phyloP scores from a whole-genome alignment of 345 rosid species.

The Linum usitatissimum region DNA sequence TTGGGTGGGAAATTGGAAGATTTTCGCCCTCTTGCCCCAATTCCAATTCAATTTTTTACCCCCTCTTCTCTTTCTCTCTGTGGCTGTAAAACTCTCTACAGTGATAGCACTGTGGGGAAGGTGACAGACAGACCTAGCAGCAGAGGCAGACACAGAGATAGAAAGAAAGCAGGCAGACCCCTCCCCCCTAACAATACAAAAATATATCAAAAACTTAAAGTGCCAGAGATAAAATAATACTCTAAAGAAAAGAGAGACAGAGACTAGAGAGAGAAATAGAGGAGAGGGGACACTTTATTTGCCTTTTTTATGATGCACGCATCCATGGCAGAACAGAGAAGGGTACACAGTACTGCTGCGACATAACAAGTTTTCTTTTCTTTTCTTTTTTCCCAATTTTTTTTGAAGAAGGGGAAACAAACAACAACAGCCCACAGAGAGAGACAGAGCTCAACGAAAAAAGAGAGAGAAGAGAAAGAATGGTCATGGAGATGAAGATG shows the following conservation, averaged over 20 bases:
- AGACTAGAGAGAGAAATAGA: conserved; percentile 13
- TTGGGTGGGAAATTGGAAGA: not conserved
- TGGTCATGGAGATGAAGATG: not conserved
- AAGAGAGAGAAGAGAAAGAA: conserved; percentile 5
- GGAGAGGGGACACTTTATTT: conserved; percentile 22
- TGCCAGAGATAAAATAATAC: not conserved
- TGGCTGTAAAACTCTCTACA: not conserved
- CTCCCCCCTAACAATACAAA: too few species aligned
- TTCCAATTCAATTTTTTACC: not conserved
- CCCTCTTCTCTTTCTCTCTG: not conserved
- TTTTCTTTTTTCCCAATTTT: not conserved
- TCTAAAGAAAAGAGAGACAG: conserved; percentile 1
- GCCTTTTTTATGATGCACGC: conserved; percentile 50
- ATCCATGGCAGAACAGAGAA: conserved; percentile 34
- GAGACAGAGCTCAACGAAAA: not conserved
- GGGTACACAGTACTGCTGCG: conserved; percentile 23
- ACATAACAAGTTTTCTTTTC: conserved; percentile 9
- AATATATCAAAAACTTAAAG: conserved; percentile 1
- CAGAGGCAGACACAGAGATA: conserved; percentile 4
- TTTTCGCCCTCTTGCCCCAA: not conserved
- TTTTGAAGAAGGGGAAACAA: not conserved
- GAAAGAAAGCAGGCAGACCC: conserved; percentile 2
- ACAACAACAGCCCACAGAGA: not conserved
- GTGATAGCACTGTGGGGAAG: conserved; percentile 1
- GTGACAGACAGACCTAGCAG: conserved; percentile 9